Evolutionary conservation across 495 filamentous ascomycete species (phyloP), one percentile per base, ranked within the genome.

Genomic region (Bombardia bombarda): DNA sequence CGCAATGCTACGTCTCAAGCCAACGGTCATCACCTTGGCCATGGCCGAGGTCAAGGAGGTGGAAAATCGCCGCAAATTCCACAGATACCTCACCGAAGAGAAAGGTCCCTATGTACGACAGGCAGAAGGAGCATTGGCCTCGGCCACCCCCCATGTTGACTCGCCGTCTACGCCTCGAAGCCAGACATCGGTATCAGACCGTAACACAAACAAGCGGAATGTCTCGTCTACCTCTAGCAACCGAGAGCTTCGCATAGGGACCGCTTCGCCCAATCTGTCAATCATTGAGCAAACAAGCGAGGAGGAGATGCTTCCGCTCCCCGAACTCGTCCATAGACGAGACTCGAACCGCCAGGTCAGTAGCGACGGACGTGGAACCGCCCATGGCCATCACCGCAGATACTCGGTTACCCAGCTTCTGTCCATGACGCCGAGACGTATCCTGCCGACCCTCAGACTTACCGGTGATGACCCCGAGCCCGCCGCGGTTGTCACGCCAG

Each of bases 1-100:
- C 54, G 51, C 38, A 41, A 83, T 83, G 80, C 61, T 84, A 36
- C 72, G 79, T 46, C 57, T 72, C 19, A 56, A 60, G 28, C 70
- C 73, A 9, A 78, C 76, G 0, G 58, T 66, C 25, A 71, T 84
- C 50, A 58, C 60, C 7, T 53, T 83, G 30, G 70, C 68, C 22
- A 67, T 72, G 25, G 57, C 66, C 10, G 80, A 84, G 52, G 51
- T 84, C 22, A 60, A 62, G 49, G 68, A 74, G 32, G 63, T 65
- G 17, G 64, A 69, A 13, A 46, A 57, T 6, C 69, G 70, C 25
- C 61, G 63, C 33, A 60, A 54, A 7, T 65, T 65, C 38, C 54
- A 55, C 28, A 66, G 45, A 24, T 60, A 62, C 49, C n/a, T n/a
- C n/a, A n/a, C n/a, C n/a, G n/a, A n/a, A n/a, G n/a, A n/a, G n/a